These are phyloP conservation scores for Fonsecaea monophora DNA, from an alignment of 2,329 filamentous ascomycete species.

Conservation along the genomic window DNA sequence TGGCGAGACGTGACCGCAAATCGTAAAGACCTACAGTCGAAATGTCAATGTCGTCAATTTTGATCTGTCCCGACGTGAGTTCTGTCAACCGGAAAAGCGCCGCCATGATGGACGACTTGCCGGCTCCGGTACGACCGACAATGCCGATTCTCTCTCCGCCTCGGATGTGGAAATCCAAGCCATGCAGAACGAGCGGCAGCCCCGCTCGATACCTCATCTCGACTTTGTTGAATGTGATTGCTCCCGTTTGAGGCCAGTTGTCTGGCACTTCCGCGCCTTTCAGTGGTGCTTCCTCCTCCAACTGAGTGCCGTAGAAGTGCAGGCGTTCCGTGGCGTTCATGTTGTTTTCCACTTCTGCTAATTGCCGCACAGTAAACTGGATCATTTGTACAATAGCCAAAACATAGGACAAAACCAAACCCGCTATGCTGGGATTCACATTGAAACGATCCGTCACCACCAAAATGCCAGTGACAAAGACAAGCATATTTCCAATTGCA, in stretches of 20 bases:
- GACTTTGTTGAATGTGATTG: conserved; percentile 76
- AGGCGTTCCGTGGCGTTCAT: conserved; percentile 97
- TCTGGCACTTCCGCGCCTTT: conserved; percentile 73
- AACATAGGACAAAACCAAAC: conserved; percentile 91
- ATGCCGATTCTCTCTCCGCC: conserved; percentile 58
- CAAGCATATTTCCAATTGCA: conserved; percentile 79
- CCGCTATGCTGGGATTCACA: conserved; percentile 82
- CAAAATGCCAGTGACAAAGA: conserved; percentile 86
- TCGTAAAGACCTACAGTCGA: conserved; percentile 50
- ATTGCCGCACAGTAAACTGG: conserved; percentile 90
- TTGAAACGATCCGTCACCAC: conserved; percentile 90
- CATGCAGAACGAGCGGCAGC: conserved; percentile 74
- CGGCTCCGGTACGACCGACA: conserved; percentile 54
- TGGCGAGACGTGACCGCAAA: conserved; percentile 52
- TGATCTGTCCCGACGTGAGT: conserved; percentile 49
- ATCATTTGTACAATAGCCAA: conserved; percentile 93
- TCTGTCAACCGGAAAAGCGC: conserved; percentile 54
- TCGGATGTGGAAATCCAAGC: conserved; percentile 59
- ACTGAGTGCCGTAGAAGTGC: conserved; percentile 82
- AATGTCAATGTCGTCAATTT: conserved; percentile 55
- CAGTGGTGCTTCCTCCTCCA: conserved; percentile 88
- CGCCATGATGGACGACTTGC: conserved; percentile 56
- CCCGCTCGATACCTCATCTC: conserved; percentile 78
- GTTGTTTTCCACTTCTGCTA: conserved; percentile 95
- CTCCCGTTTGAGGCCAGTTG: conserved; percentile 85